phyloP scores from a whole-genome alignment of 2,329 filamentous ascomycete species.

The Diplodia seriata region DNA sequence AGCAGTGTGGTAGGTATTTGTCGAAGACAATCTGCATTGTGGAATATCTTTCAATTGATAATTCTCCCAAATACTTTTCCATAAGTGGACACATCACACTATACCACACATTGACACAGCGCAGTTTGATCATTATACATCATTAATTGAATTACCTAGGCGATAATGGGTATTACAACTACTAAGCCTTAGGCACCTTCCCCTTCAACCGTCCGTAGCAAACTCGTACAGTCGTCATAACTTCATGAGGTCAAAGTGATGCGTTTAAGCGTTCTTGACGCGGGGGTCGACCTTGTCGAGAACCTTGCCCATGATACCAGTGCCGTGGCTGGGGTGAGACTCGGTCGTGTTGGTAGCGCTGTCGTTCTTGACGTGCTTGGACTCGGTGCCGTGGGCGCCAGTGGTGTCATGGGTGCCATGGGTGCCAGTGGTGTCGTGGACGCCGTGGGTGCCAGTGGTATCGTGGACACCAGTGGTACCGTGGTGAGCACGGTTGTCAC shows the following conservation, averaged over 20 bases:
- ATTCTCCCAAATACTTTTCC: too few species aligned
- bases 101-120: background rate
- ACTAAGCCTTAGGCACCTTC: background rate
- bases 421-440: background rate
- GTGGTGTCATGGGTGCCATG: background rate
- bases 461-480: background rate
- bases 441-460: background rate
- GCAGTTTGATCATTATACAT: background rate
- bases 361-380: background rate
- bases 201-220: background rate
- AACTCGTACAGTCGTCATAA: background rate
- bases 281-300: conserved; percentile 33
- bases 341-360: conserved; percentile 2
- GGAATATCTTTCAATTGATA: too few species aligned
- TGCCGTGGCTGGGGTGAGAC: conserved; percentile 18
- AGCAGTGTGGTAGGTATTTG: too few species aligned
- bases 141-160: background rate
- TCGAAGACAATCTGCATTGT: too few species aligned
- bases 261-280: conserved; percentile 29
- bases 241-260: background rate
- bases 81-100: too few species aligned
- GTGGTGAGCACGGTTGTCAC: conserved; percentile 23
- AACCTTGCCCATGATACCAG: conserved; percentile 9
- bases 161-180: background rate
- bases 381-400: background rate